phyloP scores from a whole-genome alignment of 2,329 filamentous ascomycete genomes.

The Bipolaris bicolor region DNA sequence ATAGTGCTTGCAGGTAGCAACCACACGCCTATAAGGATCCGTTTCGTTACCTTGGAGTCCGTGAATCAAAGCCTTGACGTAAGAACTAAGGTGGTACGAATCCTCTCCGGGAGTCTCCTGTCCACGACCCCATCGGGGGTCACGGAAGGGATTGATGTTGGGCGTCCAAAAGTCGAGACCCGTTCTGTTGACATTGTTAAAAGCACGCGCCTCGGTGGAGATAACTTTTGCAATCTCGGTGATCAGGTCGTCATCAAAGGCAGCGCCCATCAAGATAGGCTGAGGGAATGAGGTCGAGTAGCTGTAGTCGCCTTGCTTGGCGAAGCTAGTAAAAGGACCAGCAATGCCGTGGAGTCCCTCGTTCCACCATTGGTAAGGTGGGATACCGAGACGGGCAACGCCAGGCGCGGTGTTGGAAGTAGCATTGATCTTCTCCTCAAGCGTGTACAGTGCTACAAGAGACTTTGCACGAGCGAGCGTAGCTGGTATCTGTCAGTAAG shows the following conservation, averaged over 20 bases:
- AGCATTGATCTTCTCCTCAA: conserved; percentile 58
- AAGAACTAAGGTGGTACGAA: conserved; percentile 58
- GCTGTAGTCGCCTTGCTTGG: conserved; percentile 61
- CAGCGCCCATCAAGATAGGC: conserved; percentile 67
- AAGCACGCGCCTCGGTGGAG: conserved; percentile 68
- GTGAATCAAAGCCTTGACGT: conserved; percentile 60
- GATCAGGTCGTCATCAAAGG: conserved; percentile 69
- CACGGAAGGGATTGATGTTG: conserved; percentile 70
- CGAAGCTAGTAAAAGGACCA: conserved; percentile 62
- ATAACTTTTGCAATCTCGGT: conserved; percentile 63
- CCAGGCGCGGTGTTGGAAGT: conserved; percentile 54
- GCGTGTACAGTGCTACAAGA: conserved; percentile 34
- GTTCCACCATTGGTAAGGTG: conserved; percentile 60
- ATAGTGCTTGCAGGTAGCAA: conserved; percentile 49
- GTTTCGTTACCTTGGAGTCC: conserved; percentile 59
- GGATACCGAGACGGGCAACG: conserved; percentile 61
- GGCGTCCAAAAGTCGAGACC: conserved; percentile 67
- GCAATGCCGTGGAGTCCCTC: conserved; percentile 51
- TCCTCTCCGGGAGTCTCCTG: conserved; percentile 65
- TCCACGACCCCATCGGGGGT: conserved; percentile 64
- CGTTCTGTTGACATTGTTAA: conserved; percentile 65
- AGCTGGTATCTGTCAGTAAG: conserved; percentile 17
- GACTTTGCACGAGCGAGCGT: conserved; percentile 33
- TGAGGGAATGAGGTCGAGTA: conserved; percentile 70
- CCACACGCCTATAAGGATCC: conserved; percentile 34